phyloP scores from a whole-genome alignment of 345 rosid genomes.

The Dipteronia dyeriana region DNA sequence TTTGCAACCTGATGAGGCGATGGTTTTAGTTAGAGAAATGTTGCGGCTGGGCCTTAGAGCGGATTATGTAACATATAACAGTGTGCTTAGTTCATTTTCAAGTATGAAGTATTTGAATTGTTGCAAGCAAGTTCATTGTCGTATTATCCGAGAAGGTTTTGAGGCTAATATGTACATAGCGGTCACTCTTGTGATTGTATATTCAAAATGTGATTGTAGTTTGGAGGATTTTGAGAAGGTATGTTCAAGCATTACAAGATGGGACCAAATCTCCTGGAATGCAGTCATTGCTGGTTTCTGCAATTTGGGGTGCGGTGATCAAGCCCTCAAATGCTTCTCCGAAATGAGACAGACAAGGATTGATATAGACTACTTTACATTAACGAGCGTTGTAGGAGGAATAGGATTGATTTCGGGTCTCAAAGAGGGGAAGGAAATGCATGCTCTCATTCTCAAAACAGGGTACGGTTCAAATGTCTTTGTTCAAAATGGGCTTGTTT shows the following conservation, averaged over 20 bases:
- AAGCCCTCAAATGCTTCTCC: slow-evolving; percentile 28
- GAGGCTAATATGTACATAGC: slow-evolving; percentile 27
- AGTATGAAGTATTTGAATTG: slow-evolving; percentile 20
- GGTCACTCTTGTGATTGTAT: slow-evolving; percentile 32
- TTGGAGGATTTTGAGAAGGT: slow-evolving; percentile 33
- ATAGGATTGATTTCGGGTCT: slow-evolving; percentile 28
- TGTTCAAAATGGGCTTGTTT: slow-evolving; percentile 40
- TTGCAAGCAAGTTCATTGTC: slow-evolving; percentile 44
- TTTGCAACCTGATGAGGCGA: slow-evolving; percentile 31
- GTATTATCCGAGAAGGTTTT: slow-evolving; percentile 31
- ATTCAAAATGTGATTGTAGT: slow-evolving; percentile 29
- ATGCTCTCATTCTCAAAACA: slow-evolving; percentile 32
- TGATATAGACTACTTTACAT: slow-evolving; percentile 30
- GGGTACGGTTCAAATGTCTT: slow-evolving; percentile 25
- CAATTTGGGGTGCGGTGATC: slow-evolving; percentile 28
- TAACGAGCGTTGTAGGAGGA: slow-evolving; percentile 35
- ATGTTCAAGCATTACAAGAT: slow-evolving; percentile 13
- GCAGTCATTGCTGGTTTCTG: slow-evolving; percentile 39
- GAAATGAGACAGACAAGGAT: slow-evolving; percentile 34
- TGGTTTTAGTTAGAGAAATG: slow-evolving; percentile 36
- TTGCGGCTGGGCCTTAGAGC: slow-evolving; percentile 14
- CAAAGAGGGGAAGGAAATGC: slow-evolving; percentile 37
- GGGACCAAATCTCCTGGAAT: slow-evolving; percentile 43
- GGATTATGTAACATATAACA: slow-evolving; percentile 32
- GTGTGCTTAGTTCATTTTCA: slow-evolving; percentile 36